Conservation (phyloP, 495 filamentous ascomycete species). For the Talaromyces adpressus region DNA sequence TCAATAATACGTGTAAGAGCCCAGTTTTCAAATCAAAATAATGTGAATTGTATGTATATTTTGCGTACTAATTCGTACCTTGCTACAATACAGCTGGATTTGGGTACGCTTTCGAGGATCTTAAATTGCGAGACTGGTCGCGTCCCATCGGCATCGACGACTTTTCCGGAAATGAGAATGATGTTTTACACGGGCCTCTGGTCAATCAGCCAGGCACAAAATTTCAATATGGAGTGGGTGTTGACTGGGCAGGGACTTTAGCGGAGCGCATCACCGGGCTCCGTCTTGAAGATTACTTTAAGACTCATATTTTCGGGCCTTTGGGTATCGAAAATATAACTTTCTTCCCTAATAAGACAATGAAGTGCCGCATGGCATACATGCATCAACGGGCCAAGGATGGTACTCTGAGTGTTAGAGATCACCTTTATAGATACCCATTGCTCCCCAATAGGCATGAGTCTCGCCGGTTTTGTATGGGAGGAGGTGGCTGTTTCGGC, state of each 20-base stretch:
- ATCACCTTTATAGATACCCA: constrained; percentile 30
- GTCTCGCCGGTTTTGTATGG: constrained; percentile 34
- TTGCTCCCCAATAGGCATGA: constrained; percentile 14
- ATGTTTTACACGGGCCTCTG: constrained; percentile 36
- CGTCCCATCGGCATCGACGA: constrained; percentile 42
- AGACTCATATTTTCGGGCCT: constrained; percentile 47
- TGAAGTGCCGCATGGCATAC: constrained; percentile 39
- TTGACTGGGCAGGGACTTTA: constrained; percentile 52
- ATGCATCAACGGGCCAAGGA: constrained; percentile 33
- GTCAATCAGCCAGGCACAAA: constrained; percentile 46
- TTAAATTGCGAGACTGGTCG: constrained; percentile 33
- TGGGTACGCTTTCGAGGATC: constrained; percentile 43
- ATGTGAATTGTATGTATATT: not conserved
- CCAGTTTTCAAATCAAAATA: not conserved
- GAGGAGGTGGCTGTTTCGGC: constrained; percentile 43
- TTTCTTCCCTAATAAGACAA: constrained; percentile 41
- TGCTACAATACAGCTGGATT: constrained; percentile 28
- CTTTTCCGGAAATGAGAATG: constrained; percentile 28
- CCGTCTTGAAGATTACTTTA: constrained; percentile 45
- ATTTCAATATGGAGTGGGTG: constrained; percentile 47
- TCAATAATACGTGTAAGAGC: constrained; percentile 42
- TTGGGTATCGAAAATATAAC: constrained; percentile 40
- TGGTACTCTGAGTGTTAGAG: constrained; percentile 20
- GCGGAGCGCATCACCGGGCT: constrained; percentile 42
- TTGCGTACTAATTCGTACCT: not conserved